phyloP scores from a whole-genome alignment of 1,284 basidiomycete genomes.

The Apiotrichum gamsii region DNA sequence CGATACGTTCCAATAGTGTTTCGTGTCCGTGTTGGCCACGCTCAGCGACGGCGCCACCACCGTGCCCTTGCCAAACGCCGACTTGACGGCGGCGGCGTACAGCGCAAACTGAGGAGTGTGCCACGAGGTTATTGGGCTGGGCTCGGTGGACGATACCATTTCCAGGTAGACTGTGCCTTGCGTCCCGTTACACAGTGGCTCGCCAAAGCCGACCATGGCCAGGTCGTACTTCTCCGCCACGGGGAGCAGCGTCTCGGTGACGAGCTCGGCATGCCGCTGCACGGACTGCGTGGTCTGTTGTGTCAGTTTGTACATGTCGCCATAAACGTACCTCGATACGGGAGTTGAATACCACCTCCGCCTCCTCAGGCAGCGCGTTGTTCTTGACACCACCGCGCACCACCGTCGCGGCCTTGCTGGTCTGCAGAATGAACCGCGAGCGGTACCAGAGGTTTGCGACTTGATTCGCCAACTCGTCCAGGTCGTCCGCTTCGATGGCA shows the following conservation, averaged over 20 bases:
- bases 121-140: slow-evolving; percentile 49
- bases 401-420: slow-evolving; percentile 43
- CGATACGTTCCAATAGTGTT: slow-evolving; percentile 44
- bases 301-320: not conserved
- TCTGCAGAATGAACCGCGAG: slow-evolving; percentile 41
- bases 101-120: slow-evolving; percentile 44
- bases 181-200: slow-evolving; percentile 12
- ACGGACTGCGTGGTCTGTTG: slow-evolving; percentile 39
- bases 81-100: slow-evolving; percentile 45
- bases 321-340: slow-evolving; percentile 45
- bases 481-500: slow-evolving; percentile 34
- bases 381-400: slow-evolving; percentile 47
- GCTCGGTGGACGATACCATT: slow-evolving; percentile 35
- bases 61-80: slow-evolving; percentile 45
- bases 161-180: not conserved
- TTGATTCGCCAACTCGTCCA: slow-evolving; percentile 47
- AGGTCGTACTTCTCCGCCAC: slow-evolving; percentile 29
- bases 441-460: slow-evolving; percentile 30
- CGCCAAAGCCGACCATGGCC: not conserved
- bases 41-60: slow-evolving; percentile 50
- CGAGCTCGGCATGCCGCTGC: slow-evolving; percentile 40
- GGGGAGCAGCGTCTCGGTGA: slow-evolving; percentile 38
- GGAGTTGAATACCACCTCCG: slow-evolving; percentile 34
- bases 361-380: slow-evolving; percentile 47
- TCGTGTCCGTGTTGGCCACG: slow-evolving; percentile 50